These are phyloP conservation scores for Stachybotrys echinatus DNA, from an alignment of 2,329 filamentous ascomycete genomes.

Conservation along the genomic window DNA sequence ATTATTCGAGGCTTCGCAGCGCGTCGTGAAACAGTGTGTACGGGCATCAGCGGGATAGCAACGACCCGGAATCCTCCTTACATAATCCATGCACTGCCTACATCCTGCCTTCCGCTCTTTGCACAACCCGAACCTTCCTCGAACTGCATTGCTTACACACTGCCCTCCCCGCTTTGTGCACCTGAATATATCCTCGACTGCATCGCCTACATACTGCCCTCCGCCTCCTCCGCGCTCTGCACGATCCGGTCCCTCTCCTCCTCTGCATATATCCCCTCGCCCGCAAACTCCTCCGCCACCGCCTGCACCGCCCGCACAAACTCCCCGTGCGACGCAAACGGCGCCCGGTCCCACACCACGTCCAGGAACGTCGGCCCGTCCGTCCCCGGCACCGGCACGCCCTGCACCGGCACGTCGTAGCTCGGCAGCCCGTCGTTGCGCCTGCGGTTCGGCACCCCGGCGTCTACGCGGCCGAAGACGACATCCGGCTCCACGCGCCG, in stretches of 20 bases:
- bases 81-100: no score
- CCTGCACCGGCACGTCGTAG: conserved; percentile 23
- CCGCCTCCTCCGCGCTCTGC: conserved; percentile 14
- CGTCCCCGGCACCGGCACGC: conserved; percentile 18
- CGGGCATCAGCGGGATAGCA: no score
- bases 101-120: no score
- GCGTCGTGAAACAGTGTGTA: no score
- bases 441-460: conserved; percentile 21
- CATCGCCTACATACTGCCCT: no score
- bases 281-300: conserved; percentile 18
- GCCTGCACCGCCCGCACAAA: conserved; percentile 18
- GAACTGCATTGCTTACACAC: no score
- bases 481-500: conserved; percentile 21
- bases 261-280: conserved; percentile 14
- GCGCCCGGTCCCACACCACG: conserved; percentile 22
- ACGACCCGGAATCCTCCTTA: no score
- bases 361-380: conserved; percentile 26
- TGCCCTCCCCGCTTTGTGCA: no score
- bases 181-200: no score
- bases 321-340: conserved; percentile 17
- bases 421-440: conserved; percentile 21
- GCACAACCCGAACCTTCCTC: no score
- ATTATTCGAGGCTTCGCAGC: no score
- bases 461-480: conserved; percentile 18
- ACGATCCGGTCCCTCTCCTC: conserved; percentile 18